These are phyloP conservation scores for Telfairia occidentalis DNA, from an alignment of 331 rosid species.

Conservation along the genomic window DNA sequence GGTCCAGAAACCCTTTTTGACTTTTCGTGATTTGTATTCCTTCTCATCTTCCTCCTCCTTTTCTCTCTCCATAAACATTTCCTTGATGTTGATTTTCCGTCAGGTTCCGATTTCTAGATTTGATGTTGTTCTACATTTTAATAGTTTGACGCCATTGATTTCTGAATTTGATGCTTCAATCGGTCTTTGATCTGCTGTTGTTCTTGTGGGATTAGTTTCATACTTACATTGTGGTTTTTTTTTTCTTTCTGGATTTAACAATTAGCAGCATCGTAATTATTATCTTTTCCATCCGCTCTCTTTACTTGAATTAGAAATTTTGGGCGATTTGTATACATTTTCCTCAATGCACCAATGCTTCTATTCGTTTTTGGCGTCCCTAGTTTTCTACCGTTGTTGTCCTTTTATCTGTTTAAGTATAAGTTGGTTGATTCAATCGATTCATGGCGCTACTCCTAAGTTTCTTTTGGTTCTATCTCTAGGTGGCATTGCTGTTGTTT, in stretches of 20 bases:
- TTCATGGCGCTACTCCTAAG: not conserved
- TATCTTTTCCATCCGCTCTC: not conserved
- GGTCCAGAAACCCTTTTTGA: constrained; percentile 19
- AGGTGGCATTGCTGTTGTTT: constrained; percentile 89
- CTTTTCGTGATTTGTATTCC: constrained; percentile 10
- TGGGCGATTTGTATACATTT: not conserved
- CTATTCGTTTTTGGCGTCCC: not conserved
- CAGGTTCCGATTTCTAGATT: constrained; percentile 8
- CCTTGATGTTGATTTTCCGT: constrained; percentile 1
- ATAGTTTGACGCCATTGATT: not conserved
- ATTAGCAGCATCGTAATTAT: not conserved
- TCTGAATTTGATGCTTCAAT: not conserved
- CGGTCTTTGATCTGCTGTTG: not conserved
- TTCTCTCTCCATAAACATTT: not conserved
- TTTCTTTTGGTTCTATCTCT: constrained; percentile 11
- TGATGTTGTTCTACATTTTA: not conserved
- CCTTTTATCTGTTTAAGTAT: not conserved
- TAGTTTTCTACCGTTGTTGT: not conserved
- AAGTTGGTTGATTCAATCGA: not conserved
- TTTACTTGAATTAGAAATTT: not conserved
- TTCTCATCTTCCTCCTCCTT: not conserved
- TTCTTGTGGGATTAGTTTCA: not conserved
- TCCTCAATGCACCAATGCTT: not conserved
- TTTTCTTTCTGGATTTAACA: not conserved
- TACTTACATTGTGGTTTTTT: not conserved